phyloP scores from a whole-genome alignment of 2,329 filamentous ascomycete species.

The Beauveria asiatica region DNA sequence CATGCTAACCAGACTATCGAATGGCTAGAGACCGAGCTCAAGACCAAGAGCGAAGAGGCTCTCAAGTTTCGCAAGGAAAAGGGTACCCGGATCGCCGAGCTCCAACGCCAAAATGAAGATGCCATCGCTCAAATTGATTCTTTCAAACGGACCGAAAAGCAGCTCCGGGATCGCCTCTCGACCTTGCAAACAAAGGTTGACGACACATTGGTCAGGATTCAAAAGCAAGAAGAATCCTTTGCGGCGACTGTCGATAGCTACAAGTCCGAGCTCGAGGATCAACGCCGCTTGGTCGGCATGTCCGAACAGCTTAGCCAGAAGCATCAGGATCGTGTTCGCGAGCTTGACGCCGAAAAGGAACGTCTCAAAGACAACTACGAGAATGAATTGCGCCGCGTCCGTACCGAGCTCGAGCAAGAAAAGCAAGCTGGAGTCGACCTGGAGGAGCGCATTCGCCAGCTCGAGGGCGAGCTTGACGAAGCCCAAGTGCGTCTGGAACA shows the following conservation, averaged over 20 bases:
- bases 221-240: constrained; percentile 76
- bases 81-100: constrained; percentile 75
- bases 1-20: constrained; percentile 83
- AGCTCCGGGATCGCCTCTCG: constrained; percentile 71
- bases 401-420: constrained; percentile 49
- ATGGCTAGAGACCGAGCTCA: constrained; percentile 86
- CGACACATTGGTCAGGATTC: constrained; percentile 70
- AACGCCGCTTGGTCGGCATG: constrained; percentile 72
- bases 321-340: constrained; percentile 59
- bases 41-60: constrained; percentile 79
- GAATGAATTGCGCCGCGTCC: constrained; percentile 46
- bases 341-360: constrained; percentile 57
- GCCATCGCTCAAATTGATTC: constrained; percentile 67
- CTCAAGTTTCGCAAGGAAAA: constrained; percentile 93
- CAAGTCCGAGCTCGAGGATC: constrained; percentile 75
- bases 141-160: constrained; percentile 69
- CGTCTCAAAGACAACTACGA: constrained; percentile 56
- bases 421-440: constrained; percentile 37
- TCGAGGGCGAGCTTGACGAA: constrained; percentile 47
- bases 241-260: constrained; percentile 79
- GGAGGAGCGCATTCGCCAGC: constrained; percentile 39
- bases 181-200: constrained; percentile 82
- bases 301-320: constrained; percentile 69
- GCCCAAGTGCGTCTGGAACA: constrained; percentile 41
- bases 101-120: constrained; percentile 85